Conservation (phyloP, 2,329 filamentous ascomycete genomes). For the Chaetothyriales sp. region DNA sequence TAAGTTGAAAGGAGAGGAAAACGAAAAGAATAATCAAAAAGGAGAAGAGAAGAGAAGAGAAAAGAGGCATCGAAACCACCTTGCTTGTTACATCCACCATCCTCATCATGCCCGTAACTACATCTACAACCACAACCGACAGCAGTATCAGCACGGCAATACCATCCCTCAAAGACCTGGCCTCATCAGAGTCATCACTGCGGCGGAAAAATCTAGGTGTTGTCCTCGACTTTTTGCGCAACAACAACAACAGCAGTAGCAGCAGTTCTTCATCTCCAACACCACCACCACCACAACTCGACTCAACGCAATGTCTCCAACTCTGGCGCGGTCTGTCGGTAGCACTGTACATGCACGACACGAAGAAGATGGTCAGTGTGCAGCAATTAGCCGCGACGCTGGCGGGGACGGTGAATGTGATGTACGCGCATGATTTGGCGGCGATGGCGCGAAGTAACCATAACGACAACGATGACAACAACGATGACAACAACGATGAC, state of each 20-base stretch:
- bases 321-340: constrained; percentile 17
- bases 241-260: constrained; percentile 1
- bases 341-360: constrained; percentile 18
- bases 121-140: too few species aligned
- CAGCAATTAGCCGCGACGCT: constrained; percentile 14
- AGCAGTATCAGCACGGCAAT: background rate
- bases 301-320: constrained; percentile 14
- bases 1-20: too few species aligned
- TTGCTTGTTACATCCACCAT: background rate
- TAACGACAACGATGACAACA: constrained; percentile 3
- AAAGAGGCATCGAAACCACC: background rate
- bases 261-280: too few species aligned
- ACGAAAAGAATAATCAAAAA: too few species aligned
- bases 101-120: background rate
- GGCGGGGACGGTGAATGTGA: constrained; percentile 7
- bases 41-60: background rate
- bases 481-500: background rate
- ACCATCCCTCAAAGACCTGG: background rate
- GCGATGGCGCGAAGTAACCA: too few species aligned
- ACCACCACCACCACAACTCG: constrained; percentile 3
- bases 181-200: constrained; percentile 7
- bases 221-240: constrained; percentile 9
- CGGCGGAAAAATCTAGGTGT: constrained; percentile 11
- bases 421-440: constrained; percentile 4
- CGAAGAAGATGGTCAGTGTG: constrained; percentile 13